Evolutionary conservation across 116 monocot species (phyloP), one percentile per base, ranked within the genome.

Genomic region (Cymodocea nodosa): DNA sequence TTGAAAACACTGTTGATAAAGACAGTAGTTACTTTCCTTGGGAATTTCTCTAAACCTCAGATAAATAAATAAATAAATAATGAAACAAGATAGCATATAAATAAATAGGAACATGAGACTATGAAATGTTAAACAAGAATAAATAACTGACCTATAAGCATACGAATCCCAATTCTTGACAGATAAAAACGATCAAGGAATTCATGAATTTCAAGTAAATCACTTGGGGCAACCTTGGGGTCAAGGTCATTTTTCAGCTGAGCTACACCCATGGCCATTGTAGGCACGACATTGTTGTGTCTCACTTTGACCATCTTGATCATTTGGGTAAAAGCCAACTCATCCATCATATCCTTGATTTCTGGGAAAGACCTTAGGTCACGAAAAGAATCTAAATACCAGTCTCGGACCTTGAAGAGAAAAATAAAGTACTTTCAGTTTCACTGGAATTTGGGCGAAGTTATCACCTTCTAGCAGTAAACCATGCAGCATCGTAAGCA

Each of bases 121-220:
- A 17, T 19, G 23, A 48, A 35, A 2, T 49, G 6, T 19, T 71
- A 17, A 30, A 60, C 23, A 35, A 14, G 19, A 34, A 65, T 4
- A 61, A 58, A 2, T 55, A 56, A 73, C 81, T 65, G n/a, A 87
- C 99, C 99, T 71, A 99, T 99, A n/a, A 99, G 89, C 99, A 99
- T 92, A 8, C 99, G 86, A 19, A 99, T 92, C 40, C 99, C 99
- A 66, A 99, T 92, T 69, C 99, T 86, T 39, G 99, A 84, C 89
- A 99, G 68, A 79, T 92, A 99, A 75, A 99, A 99, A 0, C 99
- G 86, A 60, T 99, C 92, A 64, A 99, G 92, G 68, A 99, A 99
- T 54, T 89, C 77, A 71, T 99, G 89, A 35, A 92, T 99, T 68
- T 92, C 92, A 22, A 86, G 79, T 5, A 84, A 59, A 70, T 82